Base-by-base conservation (phyloP, 352 stramenopile species). In the Plasmopara viticola region DNA sequence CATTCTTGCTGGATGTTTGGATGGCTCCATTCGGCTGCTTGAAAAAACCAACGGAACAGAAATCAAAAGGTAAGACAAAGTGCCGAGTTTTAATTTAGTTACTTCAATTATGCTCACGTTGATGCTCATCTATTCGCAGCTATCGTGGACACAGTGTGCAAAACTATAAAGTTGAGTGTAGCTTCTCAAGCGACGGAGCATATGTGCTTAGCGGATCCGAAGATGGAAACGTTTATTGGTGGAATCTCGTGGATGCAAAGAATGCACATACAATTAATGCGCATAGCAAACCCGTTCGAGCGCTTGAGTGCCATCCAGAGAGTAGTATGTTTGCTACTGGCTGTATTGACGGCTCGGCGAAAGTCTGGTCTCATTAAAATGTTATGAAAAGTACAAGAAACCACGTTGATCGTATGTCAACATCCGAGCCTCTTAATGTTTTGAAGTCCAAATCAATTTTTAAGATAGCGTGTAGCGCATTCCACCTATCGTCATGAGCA, bases 391-490 rank as follows among this genome's bases (percentile, higher is more conserved):
- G 20, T 25, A 25, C 20, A 25, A 25, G 20, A 25, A 3, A 25
- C 20, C 20, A 25, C 20, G 20, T 37, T 62, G 18, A 60, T 35
- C 43, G 20, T 25, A 25, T 25, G 20, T 25, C 20, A 25, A 25
- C 20, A 25, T 25, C 20, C 20, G 20, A 25, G 20, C 20, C 20
- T 25, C 20, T 25, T 3, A 25, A 25, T 25, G 20, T 25, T 25
- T 3, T 25, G n/a, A 25, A 25, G 1, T 25, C 3, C 1, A 25
- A 25, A 25, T 25, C 20, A 25, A 3, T 25, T n/a, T n/a, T n/a
- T 89, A 94, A 3, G 78, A 90, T 15, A 94, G 57, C 34, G 78
- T 93, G 51, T 93, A 93, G 18, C 84, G 74, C 75, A 93, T 76
- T 33, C 82, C 82, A 37, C 74, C 80, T 33, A 93, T 58, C 6